phyloP scores from a whole-genome alignment of 225 moss, liverwort and hornwort species.

The Polytrichum formosum region DNA sequence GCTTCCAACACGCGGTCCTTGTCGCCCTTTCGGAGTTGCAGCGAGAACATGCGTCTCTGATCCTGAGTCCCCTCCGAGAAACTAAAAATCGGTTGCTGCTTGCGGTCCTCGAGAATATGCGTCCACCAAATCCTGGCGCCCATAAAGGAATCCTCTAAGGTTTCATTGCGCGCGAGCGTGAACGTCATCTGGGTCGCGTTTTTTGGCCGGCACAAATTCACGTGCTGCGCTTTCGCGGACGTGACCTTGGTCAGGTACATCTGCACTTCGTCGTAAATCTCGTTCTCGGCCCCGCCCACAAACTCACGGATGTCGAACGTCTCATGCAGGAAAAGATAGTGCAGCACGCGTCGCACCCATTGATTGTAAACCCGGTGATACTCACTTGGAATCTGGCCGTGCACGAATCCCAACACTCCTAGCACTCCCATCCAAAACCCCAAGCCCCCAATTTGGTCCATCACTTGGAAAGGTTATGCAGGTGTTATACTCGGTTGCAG shows the following conservation, averaged over 20 bases:
- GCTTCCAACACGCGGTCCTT: constrained; percentile 42
- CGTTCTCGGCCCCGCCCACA: constrained; percentile 49
- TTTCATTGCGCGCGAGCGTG: constrained; percentile 47
- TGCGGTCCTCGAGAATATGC: constrained; percentile 21
- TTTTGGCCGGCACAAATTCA: constrained; percentile 48
- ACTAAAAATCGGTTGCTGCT: constrained; percentile 7
- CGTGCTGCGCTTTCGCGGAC: constrained; percentile 36
- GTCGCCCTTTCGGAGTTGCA: constrained; percentile 59
- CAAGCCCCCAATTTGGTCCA: too few species aligned
- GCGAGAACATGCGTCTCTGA: constrained; percentile 45
- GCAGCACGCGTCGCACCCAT: constrained; percentile 27
- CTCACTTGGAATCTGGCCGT: constrained; percentile 29
- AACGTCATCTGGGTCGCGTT: constrained; percentile 56
- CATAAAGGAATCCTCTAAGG: constrained; percentile 36
- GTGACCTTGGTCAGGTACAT: constrained; percentile 44
- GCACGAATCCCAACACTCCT: constrained; percentile 42
- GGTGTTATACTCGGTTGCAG: too few species aligned
- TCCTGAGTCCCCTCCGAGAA: constrained; percentile 20
- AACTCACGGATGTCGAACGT: constrained; percentile 51
- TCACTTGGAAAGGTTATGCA: too few species aligned
- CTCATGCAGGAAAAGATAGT: constrained; percentile 27
- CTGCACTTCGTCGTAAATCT: constrained; percentile 55
- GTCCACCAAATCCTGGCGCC: constrained; percentile 52
- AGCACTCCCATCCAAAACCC: constrained; percentile 51
- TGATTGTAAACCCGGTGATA: constrained; percentile 17